These are phyloP conservation scores for Bipolaris oryzae DNA, from an alignment of 2,329 filamentous ascomycete genomes.

Conservation along the genomic window DNA sequence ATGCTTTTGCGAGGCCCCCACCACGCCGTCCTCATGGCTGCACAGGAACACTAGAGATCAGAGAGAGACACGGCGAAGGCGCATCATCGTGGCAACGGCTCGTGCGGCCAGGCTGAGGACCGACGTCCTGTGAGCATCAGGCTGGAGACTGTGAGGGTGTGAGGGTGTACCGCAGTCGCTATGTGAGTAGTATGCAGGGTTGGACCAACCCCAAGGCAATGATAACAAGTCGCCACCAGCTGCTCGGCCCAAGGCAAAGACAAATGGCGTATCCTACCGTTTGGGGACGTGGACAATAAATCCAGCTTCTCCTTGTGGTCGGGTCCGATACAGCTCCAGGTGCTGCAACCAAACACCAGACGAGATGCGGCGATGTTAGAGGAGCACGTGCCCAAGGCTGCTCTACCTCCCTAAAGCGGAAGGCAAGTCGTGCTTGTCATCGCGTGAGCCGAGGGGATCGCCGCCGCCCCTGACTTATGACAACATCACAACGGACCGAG, in stretches of 20 bases:
- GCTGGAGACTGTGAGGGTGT: neutral
- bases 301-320: slow-evolving; percentile 1
- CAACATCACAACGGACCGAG: neutral
- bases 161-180: too few species aligned
- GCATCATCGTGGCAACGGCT: slow-evolving; percentile 1
- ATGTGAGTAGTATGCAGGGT: too few species aligned
- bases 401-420: slow-evolving; percentile 2
- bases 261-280: too few species aligned
- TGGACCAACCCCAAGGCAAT: too few species aligned
- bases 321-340: neutral
- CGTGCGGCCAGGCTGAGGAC: neutral
- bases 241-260: too few species aligned
- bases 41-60: neutral
- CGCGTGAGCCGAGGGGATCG: neutral
- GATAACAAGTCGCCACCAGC: too few species aligned
- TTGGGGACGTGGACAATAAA: too few species aligned
- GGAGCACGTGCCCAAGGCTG: neutral
- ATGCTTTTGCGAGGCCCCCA: slow-evolving; percentile 6
- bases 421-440: neutral
- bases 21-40: slow-evolving; percentile 2
- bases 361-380: neutral
- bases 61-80: neutral
- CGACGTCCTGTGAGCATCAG: neutral
- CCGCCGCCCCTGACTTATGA: slow-evolving; percentile 1
- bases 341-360: neutral